A percentile compares a stretch with the other conserved stretches of the same genome.
Evolutionary conservation across 176 grass and related monocot species (phyloP).

Genomic region (Tillandsia fasciculata): DNA sequence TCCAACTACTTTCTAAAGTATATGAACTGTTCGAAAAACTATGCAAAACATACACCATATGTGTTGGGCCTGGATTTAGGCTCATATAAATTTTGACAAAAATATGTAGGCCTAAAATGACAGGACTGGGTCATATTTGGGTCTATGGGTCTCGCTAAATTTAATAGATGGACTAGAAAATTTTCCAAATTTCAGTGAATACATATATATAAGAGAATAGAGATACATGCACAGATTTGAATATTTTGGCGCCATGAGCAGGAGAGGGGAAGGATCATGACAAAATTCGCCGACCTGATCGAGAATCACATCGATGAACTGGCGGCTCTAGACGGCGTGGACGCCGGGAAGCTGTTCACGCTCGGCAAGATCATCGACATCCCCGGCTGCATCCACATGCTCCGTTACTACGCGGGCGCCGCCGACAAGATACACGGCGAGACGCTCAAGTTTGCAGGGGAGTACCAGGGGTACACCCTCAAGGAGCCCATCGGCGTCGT

Average conservation of each 20-base stretch:
- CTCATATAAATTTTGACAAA: no score
- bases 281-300: slow-evolving; percentile 60
- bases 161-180: no score
- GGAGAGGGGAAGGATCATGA: slow-evolving; percentile 54
- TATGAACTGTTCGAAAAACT: no score
- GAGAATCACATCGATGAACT: slow-evolving; percentile 54
- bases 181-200: no score
- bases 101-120: no score
- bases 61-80: no score
- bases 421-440: slow-evolving; percentile 82
- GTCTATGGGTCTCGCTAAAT: no score
- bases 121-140: no score
- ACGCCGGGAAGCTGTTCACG: slow-evolving; percentile 64
- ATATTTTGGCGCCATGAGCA: slow-evolving; percentile 11
- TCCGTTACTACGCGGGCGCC: slow-evolving; percentile 70
- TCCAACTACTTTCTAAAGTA: no score
- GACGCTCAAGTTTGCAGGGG: slow-evolving; percentile 50
- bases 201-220: no score
- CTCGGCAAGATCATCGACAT: slow-evolving; percentile 37
- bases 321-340: slow-evolving; percentile 53
- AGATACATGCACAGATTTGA: no score
- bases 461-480: slow-evolving; percentile 63
- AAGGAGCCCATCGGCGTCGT: slow-evolving; percentile 87
- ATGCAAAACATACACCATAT: no score
- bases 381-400: slow-evolving; percentile 19